These are phyloP conservation scores for Verticillium isaacii DNA, from an alignment of 2,329 filamentous ascomycete genomes.

Conservation along the genomic window DNA sequence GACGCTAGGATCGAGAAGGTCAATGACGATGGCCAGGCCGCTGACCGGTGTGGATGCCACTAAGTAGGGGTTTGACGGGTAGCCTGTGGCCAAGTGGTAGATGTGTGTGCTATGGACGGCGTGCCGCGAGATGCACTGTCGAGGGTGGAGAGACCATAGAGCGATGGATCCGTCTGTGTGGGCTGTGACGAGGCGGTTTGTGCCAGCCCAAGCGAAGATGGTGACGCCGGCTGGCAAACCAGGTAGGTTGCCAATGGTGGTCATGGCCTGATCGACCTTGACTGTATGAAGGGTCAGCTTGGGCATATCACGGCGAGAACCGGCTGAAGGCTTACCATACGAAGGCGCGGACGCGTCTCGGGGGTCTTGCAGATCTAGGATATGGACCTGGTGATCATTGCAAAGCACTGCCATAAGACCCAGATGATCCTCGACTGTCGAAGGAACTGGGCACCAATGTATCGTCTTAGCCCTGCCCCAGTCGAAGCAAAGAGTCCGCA, in stretches of 20 bases:
- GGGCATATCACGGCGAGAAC: neutral
- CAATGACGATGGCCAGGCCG: slow-evolving; percentile 46
- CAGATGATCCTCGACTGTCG: slow-evolving; percentile 21
- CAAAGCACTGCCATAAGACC: slow-evolving; percentile 45
- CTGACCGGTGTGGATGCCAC: slow-evolving; percentile 52
- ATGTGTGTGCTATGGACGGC: slow-evolving; percentile 49
- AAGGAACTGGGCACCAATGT: slow-evolving; percentile 46
- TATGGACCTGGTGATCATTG: slow-evolving; percentile 43
- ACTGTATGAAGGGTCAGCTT: slow-evolving; percentile 30
- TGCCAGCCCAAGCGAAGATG: slow-evolving; percentile 49
- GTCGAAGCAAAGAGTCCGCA: slow-evolving; percentile 41
- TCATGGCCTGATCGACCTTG: slow-evolving; percentile 32
- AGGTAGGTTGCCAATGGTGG: slow-evolving; percentile 32
- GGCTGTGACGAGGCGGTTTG: slow-evolving; percentile 50
- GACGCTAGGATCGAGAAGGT: slow-evolving; percentile 45
- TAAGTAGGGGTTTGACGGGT: slow-evolving; percentile 51
- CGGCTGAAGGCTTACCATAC: slow-evolving; percentile 32
- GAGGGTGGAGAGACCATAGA: slow-evolving; percentile 51
- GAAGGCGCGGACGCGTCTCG: slow-evolving; percentile 18
- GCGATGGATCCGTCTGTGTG: slow-evolving; percentile 52
- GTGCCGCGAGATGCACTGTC: slow-evolving; percentile 43
- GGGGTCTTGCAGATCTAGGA: slow-evolving; percentile 36
- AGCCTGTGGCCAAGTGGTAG: slow-evolving; percentile 50
- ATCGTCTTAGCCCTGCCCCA: slow-evolving; percentile 46
- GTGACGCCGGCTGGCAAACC: slow-evolving; percentile 39